Evolutionary conservation across 169 alveolate genomes (phyloP).

Genomic region (Eimeria maxima): DNA sequence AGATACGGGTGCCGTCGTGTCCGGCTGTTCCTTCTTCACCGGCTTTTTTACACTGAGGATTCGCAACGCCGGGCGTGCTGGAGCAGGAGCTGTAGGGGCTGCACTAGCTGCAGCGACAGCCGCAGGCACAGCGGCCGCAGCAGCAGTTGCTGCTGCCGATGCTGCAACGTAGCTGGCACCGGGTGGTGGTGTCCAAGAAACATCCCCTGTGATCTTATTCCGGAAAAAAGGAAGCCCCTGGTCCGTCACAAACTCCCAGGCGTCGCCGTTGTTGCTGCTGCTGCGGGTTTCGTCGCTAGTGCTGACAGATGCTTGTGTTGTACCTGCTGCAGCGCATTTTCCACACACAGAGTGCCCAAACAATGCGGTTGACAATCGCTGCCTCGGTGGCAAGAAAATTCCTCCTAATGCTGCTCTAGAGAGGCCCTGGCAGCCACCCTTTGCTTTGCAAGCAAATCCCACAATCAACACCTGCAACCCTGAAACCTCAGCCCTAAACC

Average conservation of each 20-base stretch:
- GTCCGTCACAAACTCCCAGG: slow-evolving; percentile 59
- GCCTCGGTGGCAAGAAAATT: neutral
- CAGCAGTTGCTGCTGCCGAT: slow-evolving; percentile 55
- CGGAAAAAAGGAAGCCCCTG: slow-evolving; percentile 79
- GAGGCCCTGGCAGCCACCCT: neutral
- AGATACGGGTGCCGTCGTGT: neutral
- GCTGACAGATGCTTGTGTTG: neutral
- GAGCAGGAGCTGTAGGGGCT: slow-evolving; percentile 7
- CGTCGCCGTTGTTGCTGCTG: slow-evolving; percentile 49
- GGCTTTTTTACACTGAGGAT: slow-evolving; percentile 32
- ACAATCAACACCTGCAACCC: neutral
- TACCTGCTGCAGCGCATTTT: neutral
- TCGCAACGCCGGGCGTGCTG: slow-evolving; percentile 41
- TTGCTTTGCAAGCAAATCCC: neutral
- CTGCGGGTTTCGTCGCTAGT: slow-evolving; percentile 5
- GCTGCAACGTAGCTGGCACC: slow-evolving; percentile 61
- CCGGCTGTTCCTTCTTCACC: slow-evolving; percentile 4
- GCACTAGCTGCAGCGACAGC: slow-evolving; percentile 48
- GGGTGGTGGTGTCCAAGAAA: slow-evolving; percentile 76
- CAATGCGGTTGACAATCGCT: neutral
- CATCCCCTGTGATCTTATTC: slow-evolving; percentile 26
- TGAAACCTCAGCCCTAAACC: neutral
- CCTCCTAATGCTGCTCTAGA: neutral
- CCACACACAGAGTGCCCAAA: neutral
- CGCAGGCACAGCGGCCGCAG: slow-evolving; percentile 60